Evolutionary conservation across 116 monocot genomes (phyloP).

Genomic region (Dioscorea cayenensis): DNA sequence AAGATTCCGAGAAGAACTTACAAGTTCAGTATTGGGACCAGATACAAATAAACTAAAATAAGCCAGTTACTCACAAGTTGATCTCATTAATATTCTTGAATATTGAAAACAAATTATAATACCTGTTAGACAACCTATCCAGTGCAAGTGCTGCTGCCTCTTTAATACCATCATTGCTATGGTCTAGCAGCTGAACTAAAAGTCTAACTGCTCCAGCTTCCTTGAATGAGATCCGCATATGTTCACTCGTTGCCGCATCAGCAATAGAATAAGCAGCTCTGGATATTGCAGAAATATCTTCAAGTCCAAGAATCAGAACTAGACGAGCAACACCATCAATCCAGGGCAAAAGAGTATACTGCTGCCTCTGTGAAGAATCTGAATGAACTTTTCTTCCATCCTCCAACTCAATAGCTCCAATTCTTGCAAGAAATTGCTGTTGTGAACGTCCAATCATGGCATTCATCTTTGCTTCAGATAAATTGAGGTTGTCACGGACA

Average conservation of each 20-base stretch:
- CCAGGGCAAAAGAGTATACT: slow-evolving; percentile 64
- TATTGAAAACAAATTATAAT: neutral
- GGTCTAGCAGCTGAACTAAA: slow-evolving; percentile 50
- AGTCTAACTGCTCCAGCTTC: slow-evolving; percentile 70
- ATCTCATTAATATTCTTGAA: too few species aligned
- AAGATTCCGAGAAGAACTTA: too few species aligned
- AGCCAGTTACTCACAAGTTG: too few species aligned
- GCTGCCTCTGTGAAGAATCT: slow-evolving; percentile 20
- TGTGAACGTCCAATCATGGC: slow-evolving; percentile 83
- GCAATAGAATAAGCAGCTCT: slow-evolving; percentile 63
- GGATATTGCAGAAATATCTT: slow-evolving; percentile 61
- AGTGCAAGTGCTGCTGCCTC: slow-evolving; percentile 58
- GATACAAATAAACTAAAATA: too few species aligned
- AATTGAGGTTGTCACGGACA: slow-evolving; percentile 25
- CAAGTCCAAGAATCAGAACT: slow-evolving; percentile 81
- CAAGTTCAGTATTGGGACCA: too few species aligned
- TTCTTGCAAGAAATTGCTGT: slow-evolving; percentile 91
- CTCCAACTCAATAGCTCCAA: slow-evolving; percentile 70
- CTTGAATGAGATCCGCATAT: slow-evolving; percentile 62
- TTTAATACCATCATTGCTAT: slow-evolving; percentile 33
- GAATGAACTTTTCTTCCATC: slow-evolving; percentile 22
- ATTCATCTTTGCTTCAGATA: slow-evolving; percentile 63
- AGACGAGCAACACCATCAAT: slow-evolving; percentile 76
- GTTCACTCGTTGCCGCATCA: slow-evolving; percentile 65
- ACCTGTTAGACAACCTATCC: slow-evolving; percentile 79